phyloP scores from a whole-genome alignment of 495 filamentous ascomycete species.

The Lasiosphaeria hispida region DNA sequence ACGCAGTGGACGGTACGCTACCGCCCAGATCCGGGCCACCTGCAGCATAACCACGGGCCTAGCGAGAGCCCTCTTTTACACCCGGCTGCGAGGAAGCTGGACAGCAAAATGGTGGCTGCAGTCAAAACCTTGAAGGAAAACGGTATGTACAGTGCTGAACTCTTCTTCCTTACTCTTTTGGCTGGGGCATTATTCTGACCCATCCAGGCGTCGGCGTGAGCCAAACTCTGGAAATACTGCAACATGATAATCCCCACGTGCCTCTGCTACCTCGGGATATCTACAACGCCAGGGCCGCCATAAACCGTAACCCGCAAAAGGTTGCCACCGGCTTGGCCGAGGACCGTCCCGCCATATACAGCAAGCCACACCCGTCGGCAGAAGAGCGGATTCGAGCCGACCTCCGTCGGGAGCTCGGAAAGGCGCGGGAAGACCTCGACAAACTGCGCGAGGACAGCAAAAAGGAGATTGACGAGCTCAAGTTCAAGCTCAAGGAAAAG shows the following conservation, averaged over 20 bases:
- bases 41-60: conserved; percentile 54
- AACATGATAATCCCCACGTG: conserved; percentile 53
- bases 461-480: conserved; percentile 50
- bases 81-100: conserved; percentile 55
- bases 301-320: conserved; percentile 56
- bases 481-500: conserved; percentile 48
- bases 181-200: conserved; percentile 19
- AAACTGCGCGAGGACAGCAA: conserved; percentile 44
- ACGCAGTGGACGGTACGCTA: conserved; percentile 57
- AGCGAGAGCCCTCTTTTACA: conserved; percentile 56
- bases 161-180: neutral
- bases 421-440: conserved; percentile 46
- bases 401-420: conserved; percentile 49
- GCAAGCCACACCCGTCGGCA: conserved; percentile 52
- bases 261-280: conserved; percentile 55
- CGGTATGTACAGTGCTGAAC: conserved; percentile 36
- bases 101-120: conserved; percentile 56
- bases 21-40: conserved; percentile 47
- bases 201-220: conserved; percentile 51
- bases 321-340: conserved; percentile 50
- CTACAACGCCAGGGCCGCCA: conserved; percentile 57
- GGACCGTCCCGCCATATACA: conserved; percentile 54
- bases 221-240: conserved; percentile 55
- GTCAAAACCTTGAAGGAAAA: conserved; percentile 55
- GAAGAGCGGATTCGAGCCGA: conserved; percentile 56